Base-by-base conservation (phyloP, 805 yeast genomes). In the Ogataea polymorpha region DNA sequence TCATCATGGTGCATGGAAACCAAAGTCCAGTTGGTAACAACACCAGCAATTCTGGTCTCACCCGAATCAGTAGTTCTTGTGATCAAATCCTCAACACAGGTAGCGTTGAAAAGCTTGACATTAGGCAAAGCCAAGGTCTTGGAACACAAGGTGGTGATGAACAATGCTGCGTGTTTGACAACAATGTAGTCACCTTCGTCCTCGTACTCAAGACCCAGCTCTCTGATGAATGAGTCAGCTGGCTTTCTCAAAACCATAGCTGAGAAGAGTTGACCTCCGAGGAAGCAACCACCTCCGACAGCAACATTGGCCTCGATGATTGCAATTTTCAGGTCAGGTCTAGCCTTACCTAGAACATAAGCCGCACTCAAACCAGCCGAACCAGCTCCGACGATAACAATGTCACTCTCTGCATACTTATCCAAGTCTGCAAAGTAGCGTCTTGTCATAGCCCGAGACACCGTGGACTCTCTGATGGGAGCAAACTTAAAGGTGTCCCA, bases 201-300 rank as follows among this genome's bases (percentile, higher is more conserved):
- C 51, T 83, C 89, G 61, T 77, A 83, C 30, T 76, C 80, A 39
- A 83, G 67, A 6, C 74, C 80, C 36, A 83, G 61, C 42, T 80
- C 86, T 28, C 77, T 72, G 59, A 83, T 69, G 65, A 83, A 82
- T 46, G 70, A 55, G 46, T 83, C 79, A n/a, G 89, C 85, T 14
- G 89, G 90, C 63, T 83, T 83, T 65, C 90, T 76, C 73, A 82
- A 68, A 39, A 83, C 79, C 89, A 82, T 82, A 27, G 89, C 88
- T 21, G 84, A 77, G 62, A 83, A 81, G 47, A 83, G 67, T 60
- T 80, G 87, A 10, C 89, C 91, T 41, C 87, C 87, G 34, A 83
- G 68, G 81, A 85, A 82, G 44, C 84, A 79, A 21, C 91, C 91
- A 48, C 90, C 91, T 43, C 90, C 90, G 41, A 85, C 83, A 24